phyloP scores from a whole-genome alignment of 495 filamentous ascomycete species.

The Aspergillus nidulans region DNA sequence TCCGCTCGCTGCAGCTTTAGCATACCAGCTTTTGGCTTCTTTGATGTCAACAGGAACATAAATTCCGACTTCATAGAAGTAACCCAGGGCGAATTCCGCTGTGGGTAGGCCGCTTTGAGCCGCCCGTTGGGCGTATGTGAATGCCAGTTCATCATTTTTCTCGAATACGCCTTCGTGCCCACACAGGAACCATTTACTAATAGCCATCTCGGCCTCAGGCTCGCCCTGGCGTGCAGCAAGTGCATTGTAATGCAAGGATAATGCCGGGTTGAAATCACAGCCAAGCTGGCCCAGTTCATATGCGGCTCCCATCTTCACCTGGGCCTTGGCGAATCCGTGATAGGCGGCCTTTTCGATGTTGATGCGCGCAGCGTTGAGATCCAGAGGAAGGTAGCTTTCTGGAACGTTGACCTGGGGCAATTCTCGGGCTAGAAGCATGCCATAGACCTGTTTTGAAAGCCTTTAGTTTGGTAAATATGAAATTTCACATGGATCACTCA shows the following conservation, averaged over 20 bases:
- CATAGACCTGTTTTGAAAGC: slow-evolving; percentile 58
- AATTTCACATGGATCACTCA: slow-evolving; percentile 26
- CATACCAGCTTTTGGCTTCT: slow-evolving; percentile 86
- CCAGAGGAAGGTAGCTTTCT: slow-evolving; percentile 64
- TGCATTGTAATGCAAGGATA: slow-evolving; percentile 94
- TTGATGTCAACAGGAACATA: slow-evolving; percentile 74
- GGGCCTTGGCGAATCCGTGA: slow-evolving; percentile 93
- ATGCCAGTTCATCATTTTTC: slow-evolving; percentile 93
- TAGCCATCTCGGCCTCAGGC: slow-evolving; percentile 88
- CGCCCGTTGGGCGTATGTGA: slow-evolving; percentile 82
- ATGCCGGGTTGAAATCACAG: slow-evolving; percentile 88
- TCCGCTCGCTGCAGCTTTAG: slow-evolving; percentile 81
- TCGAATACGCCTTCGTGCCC: slow-evolving; percentile 86
- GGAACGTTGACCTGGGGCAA: slow-evolving; percentile 83
- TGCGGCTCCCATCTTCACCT: slow-evolving; percentile 94
- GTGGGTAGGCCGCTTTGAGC: slow-evolving; percentile 76
- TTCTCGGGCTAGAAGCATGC: slow-evolving; percentile 89
- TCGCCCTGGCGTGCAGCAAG: slow-evolving; percentile 87
- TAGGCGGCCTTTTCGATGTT: slow-evolving; percentile 98
- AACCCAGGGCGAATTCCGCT: slow-evolving; percentile 94
- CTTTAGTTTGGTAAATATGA: not conserved
- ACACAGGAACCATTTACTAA: slow-evolving; percentile 98
- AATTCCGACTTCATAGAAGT: slow-evolving; percentile 96
- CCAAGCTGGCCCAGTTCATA: slow-evolving; percentile 92
- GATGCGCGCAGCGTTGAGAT: slow-evolving; percentile 68